Conservation (phyloP, 2,329 filamentous ascomycete genomes). For the Amylocarpus encephaloides region DNA sequence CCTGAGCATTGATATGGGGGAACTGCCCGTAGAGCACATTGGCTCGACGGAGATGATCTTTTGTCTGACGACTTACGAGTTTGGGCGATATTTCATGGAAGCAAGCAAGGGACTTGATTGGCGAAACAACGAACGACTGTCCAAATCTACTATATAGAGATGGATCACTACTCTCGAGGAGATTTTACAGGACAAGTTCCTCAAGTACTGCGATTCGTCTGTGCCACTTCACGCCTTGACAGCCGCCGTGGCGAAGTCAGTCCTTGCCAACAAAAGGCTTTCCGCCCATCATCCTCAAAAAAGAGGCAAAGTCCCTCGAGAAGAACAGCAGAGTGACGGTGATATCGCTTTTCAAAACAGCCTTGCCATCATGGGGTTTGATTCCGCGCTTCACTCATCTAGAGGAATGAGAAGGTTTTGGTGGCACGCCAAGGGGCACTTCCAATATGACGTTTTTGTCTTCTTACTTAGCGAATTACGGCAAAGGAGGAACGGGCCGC, state of each 20-base stretch:
- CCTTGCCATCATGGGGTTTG: neutral
- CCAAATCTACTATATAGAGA: neutral
- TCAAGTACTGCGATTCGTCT: neutral
- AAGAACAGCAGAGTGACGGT: neutral
- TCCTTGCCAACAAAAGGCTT: neutral
- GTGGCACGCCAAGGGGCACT: conserved; percentile 1
- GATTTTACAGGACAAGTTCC: neutral
- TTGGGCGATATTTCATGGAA: conserved; percentile 17
- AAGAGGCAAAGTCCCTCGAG: neutral
- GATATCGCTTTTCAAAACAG: neutral
- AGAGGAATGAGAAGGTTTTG: neutral
- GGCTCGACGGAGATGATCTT: conserved; percentile 38
- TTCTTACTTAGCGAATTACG: neutral
- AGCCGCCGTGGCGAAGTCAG: neutral
- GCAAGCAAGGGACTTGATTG: neutral
- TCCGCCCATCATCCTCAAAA: neutral
- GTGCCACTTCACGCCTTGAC: neutral
- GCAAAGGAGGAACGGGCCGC: neutral
- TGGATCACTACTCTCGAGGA: neutral
- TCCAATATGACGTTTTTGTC: conserved; percentile 1
- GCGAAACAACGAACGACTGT: neutral
- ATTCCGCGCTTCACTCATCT: neutral
- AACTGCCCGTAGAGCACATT: conserved; percentile 39
- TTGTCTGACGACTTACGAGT: conserved; percentile 34
- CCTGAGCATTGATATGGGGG: conserved; percentile 39